These are phyloP conservation scores for Fragaria vesca DNA, from an alignment of 306 rosid genomes.

Conservation along the genomic window DNA sequence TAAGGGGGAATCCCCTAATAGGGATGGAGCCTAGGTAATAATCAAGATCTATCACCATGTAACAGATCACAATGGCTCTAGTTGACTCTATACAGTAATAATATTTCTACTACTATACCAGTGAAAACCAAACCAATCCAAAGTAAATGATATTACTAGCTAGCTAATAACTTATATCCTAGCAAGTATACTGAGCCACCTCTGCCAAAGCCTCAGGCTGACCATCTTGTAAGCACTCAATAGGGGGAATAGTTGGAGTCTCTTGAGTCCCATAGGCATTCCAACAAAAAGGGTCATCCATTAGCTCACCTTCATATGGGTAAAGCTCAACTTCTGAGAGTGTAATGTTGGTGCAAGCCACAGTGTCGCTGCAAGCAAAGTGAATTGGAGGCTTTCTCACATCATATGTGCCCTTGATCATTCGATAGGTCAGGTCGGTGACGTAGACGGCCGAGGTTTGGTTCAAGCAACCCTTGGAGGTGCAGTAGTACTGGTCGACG, in stretches of 20 bases:
- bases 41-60: neutral
- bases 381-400: conserved; percentile 86
- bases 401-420: conserved; percentile 88
- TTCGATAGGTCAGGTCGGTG: conserved; percentile 52
- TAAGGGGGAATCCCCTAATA: conserved; percentile 12
- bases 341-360: conserved; percentile 85
- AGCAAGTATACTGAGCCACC: conserved; percentile 48
- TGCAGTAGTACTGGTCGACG: conserved; percentile 87
- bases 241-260: conserved; percentile 79
- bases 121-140: neutral
- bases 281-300: conserved; percentile 97
- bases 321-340: conserved; percentile 81
- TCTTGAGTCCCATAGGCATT: conserved; percentile 84
- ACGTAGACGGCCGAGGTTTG: conserved; percentile 82
- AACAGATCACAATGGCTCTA: conserved; percentile 22
- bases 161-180: conserved; percentile 6
- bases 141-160: neutral
- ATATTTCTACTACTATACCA: neutral
- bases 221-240: conserved; percentile 81
- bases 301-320: conserved; percentile 68
- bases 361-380: conserved; percentile 84
- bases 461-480: conserved; percentile 65
- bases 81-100: conserved; percentile 30
- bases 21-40: conserved; percentile 5
- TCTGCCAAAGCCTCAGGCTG: conserved; percentile 47